Evolutionary conservation across 495 filamentous ascomycete species (phyloP), one percentile per base, ranked within the genome.

Genomic region (Daldinia childiae): DNA sequence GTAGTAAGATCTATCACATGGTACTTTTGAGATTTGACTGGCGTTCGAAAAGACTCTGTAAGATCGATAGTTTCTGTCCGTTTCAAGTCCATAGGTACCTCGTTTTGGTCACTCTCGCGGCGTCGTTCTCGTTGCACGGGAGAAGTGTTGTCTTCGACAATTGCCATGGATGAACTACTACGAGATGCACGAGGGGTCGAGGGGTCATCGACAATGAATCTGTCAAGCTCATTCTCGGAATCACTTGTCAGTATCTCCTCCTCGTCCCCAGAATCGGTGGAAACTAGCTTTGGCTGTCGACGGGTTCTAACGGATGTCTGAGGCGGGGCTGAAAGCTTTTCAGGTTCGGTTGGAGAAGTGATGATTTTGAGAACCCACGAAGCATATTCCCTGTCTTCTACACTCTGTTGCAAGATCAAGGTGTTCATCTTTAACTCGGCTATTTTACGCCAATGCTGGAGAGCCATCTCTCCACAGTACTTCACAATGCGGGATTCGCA

Each of bases 341-440:
- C 81, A 0, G 91, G 91, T 50, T 81, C 82, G 4, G 60, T 71
- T 1, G 82, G 77, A 24, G 79, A 79, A 61, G 83, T 75, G 21
- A 93, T 81, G 1, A 90, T 51, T 3, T 69, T 72, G 17, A 90
- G 79, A 54, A 81, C 83, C 87, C 88, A 93, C 26, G 73, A 76
- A 6, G 81, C 68, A 24, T 87, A 77, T 74, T 87, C 85, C 9
- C 82, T 85, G 36, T 89, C 82, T 29, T 83, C 85, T n/a, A 97
- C 76, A 6, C 82, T 92, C 4, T 75, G 71, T 50, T 93, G 86
- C 76, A 96, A 75, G 45, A 79, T 83, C n/a, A 74, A 71, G 54
- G 86, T 87, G 62, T 85, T 85, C n/a, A 78, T 78, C 17, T 77
- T 68, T 14, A 95, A 68, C 26, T 86, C 78, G 1, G 69, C 60